These are phyloP conservation scores for Hypoxylon sp. DNA, from an alignment of 2,329 filamentous ascomycete genomes.

Conservation along the genomic window DNA sequence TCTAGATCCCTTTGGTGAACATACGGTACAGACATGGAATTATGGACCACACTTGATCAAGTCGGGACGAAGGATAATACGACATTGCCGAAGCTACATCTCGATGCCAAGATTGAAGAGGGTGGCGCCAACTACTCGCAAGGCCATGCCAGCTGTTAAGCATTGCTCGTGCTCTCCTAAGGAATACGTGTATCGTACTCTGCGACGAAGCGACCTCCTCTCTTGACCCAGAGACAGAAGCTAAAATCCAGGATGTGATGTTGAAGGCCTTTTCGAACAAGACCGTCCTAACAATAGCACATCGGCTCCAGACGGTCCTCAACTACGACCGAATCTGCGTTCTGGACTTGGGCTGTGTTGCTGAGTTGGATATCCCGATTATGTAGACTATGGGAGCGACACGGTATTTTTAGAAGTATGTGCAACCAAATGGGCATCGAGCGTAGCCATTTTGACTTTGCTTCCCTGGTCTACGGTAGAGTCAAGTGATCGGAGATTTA, in stretches of 20 bases:
- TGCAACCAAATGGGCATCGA: conserved; percentile 56
- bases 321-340: conserved; percentile 81
- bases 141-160: conserved; percentile 69
- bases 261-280: conserved; percentile 75
- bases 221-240: conserved; percentile 82
- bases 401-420: conserved; percentile 77
- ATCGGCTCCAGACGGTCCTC: conserved; percentile 75
- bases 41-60: conserved; percentile 76
- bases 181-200: conserved; percentile 77
- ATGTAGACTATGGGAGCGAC: conserved; percentile 67
- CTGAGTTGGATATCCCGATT: conserved; percentile 73
- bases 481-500: neutral
- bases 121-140: conserved; percentile 80
- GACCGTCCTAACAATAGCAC: conserved; percentile 80
- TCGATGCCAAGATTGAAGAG: conserved; percentile 69
- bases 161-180: conserved; percentile 77
- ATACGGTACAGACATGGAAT: conserved; percentile 80
- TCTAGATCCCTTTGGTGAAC: conserved; percentile 79
- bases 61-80: conserved; percentile 65
- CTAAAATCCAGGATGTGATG: conserved; percentile 79
- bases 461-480: neutral
- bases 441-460: conserved; percentile 2
- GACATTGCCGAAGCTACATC: conserved; percentile 67
- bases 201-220: conserved; percentile 80
- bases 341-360: conserved; percentile 79